phyloP scores from a whole-genome alignment of 768 basidiomycete species.

The Amanita polypyramis region DNA sequence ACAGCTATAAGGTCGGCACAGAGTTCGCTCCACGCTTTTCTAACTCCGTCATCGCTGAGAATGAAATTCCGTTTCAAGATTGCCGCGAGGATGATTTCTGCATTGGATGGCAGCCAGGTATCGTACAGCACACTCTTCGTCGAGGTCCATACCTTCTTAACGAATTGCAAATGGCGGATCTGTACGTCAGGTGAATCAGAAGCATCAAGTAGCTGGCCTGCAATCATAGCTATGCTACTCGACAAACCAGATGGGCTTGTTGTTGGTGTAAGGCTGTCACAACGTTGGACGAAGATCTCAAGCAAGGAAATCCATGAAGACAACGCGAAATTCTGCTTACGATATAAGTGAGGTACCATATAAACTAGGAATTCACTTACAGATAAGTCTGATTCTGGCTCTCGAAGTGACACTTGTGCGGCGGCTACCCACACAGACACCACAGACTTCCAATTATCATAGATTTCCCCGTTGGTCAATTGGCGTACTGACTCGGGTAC shows the following conservation, averaged over 20 bases:
- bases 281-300: slow-evolving; percentile 1
- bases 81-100: slow-evolving; percentile 34
- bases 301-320: slow-evolving; percentile 5
- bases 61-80: slow-evolving; percentile 34
- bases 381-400: neutral
- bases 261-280: neutral
- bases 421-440: slow-evolving; percentile 11
- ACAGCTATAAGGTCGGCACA: slow-evolving; percentile 36
- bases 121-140: slow-evolving; percentile 37
- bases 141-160: slow-evolving; percentile 39
- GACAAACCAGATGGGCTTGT: slow-evolving; percentile 19
- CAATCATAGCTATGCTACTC: slow-evolving; percentile 20
- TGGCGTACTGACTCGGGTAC: slow-evolving; percentile 10
- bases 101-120: slow-evolving; percentile 29
- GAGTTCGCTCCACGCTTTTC: slow-evolving; percentile 34
- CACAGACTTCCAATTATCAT: slow-evolving; percentile 17
- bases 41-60: slow-evolving; percentile 27
- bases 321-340: neutral
- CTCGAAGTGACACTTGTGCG: neutral
- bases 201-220: slow-evolving; percentile 25
- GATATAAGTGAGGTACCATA: too few relatives aligned
- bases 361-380: neutral
- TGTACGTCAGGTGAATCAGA: slow-evolving; percentile 19
- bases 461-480: slow-evolving; percentile 16
- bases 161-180: slow-evolving; percentile 24